Percentiles rank a stretch among this genome's conserved stretches.
phyloP scores from a whole-genome alignment of 495 filamentous ascomycete species.

The Opeltia flavorubescens region DNA sequence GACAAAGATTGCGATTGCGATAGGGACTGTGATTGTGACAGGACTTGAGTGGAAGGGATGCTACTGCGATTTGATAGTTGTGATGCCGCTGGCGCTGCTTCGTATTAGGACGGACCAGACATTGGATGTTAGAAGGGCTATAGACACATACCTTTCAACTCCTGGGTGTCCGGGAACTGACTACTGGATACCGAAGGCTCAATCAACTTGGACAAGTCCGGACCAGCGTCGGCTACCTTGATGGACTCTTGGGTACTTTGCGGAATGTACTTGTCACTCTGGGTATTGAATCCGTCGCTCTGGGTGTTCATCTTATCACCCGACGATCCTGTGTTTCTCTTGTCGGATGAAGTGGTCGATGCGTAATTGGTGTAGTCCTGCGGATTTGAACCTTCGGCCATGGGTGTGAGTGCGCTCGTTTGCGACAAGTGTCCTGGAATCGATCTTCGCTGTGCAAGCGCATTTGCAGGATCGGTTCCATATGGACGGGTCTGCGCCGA shows the following conservation, averaged over 20 bases:
- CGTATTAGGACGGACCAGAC: not conserved
- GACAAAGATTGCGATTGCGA: slow-evolving; percentile 18
- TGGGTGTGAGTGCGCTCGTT: slow-evolving; percentile 54
- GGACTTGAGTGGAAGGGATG: slow-evolving; percentile 16
- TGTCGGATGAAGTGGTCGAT: slow-evolving; percentile 72
- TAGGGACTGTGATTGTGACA: slow-evolving; percentile 28
- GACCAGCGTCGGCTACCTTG: slow-evolving; percentile 26
- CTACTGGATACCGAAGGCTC: slow-evolving; percentile 22
- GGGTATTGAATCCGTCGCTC: slow-evolving; percentile 40
- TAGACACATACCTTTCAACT: slow-evolving; percentile 14
- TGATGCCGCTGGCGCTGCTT: slow-evolving; percentile 1
- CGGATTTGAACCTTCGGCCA: slow-evolving; percentile 63
- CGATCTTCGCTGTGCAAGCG: slow-evolving; percentile 11
- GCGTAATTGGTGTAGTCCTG: slow-evolving; percentile 70
- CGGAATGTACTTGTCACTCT: slow-evolving; percentile 22
- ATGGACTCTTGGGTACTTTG: slow-evolving; percentile 28
- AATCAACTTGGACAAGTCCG: slow-evolving; percentile 20
- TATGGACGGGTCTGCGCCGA: slow-evolving; percentile 36
- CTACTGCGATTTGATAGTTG: slow-evolving; percentile 21
- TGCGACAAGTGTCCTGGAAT: slow-evolving; percentile 40
- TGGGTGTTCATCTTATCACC: slow-evolving; percentile 20
- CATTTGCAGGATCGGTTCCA: slow-evolving; percentile 31
- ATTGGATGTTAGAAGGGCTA: not conserved
- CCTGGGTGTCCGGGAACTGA: slow-evolving; percentile 47
- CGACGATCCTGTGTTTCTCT: slow-evolving; percentile 45